These are phyloP conservation scores for Trichoderma orchidacearum DNA, from an alignment of 495 filamentous ascomycete genomes.

Conservation along the genomic window DNA sequence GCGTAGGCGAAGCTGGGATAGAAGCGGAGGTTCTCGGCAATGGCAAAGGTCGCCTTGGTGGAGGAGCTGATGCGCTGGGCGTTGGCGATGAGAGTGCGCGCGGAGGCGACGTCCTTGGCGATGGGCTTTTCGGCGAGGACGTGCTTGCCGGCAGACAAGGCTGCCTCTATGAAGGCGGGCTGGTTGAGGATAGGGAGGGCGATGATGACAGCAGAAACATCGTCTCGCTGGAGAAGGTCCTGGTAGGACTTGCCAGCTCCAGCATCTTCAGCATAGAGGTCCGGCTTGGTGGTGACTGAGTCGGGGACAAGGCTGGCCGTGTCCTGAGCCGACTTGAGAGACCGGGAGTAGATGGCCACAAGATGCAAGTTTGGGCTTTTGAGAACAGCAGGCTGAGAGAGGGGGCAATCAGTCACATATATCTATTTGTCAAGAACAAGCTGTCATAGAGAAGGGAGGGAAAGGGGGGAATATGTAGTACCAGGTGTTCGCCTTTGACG, in stretches of 20 bases:
- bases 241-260: constrained; percentile 37
- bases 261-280: constrained; percentile 49
- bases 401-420: neutral
- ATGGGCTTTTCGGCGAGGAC: constrained; percentile 78
- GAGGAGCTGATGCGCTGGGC: constrained; percentile 34
- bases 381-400: constrained; percentile 34
- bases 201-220: constrained; percentile 58
- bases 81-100: constrained; percentile 46
- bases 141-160: constrained; percentile 60
- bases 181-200: constrained; percentile 51
- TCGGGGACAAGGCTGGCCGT: constrained; percentile 20
- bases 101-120: constrained; percentile 49
- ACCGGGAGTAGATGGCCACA: constrained; percentile 52
- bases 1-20: constrained; percentile 41
- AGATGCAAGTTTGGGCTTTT: constrained; percentile 29
- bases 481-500: constrained; percentile 27
- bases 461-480: constrained; percentile 5
- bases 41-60: constrained; percentile 39
- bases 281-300: constrained; percentile 18
- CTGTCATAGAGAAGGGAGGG: neutral
- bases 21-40: constrained; percentile 72
- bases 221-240: constrained; percentile 47
- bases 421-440: neutral
- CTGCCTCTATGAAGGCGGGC: constrained; percentile 41
- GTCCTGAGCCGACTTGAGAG: constrained; percentile 25